These are phyloP conservation scores for Phytophthora melonis DNA, from an alignment of 352 stramenopile species.

Conservation along the genomic window DNA sequence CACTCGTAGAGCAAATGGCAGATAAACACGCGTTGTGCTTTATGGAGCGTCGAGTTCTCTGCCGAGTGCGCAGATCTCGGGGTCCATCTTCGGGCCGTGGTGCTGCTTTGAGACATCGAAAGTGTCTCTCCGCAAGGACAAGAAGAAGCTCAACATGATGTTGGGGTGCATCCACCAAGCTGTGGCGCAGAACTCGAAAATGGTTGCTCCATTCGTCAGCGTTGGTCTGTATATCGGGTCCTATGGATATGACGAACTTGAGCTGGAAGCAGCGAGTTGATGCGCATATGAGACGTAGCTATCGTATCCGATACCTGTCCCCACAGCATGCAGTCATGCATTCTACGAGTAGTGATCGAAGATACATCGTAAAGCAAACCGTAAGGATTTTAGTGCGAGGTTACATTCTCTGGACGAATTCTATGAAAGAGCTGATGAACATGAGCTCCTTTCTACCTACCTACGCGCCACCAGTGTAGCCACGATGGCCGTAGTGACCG, in stretches of 20 bases:
- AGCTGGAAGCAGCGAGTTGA: background rate
- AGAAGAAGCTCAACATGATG: slow-evolving; percentile 9
- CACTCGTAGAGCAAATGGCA: slow-evolving; percentile 17
- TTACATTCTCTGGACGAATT: slow-evolving; percentile 20
- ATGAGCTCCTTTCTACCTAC: slow-evolving; percentile 13
- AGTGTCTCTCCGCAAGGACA: slow-evolving; percentile 8
- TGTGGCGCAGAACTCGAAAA: background rate
- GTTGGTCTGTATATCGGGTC: background rate
- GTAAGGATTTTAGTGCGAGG: background rate
- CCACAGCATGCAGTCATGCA: too few species aligned
- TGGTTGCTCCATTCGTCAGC: background rate
- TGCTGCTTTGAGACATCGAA: slow-evolving; percentile 24
- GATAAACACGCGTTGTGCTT: slow-evolving; percentile 32
- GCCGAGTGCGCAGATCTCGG: slow-evolving; percentile 1
- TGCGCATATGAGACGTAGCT: background rate
- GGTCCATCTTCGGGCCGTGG: background rate
- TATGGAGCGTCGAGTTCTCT: slow-evolving; percentile 29
- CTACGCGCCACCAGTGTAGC: slow-evolving; percentile 39
- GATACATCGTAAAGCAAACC: background rate
- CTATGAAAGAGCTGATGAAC: slow-evolving; percentile 3
- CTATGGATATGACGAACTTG: background rate
- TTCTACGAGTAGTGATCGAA: background rate
- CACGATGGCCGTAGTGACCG: slow-evolving; percentile 33
- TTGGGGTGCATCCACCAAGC: slow-evolving; percentile 4
- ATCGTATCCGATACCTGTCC: too few species aligned